Conservation (phyloP, 352 stramenopile species). For the Pythium oligandrum region DNA sequence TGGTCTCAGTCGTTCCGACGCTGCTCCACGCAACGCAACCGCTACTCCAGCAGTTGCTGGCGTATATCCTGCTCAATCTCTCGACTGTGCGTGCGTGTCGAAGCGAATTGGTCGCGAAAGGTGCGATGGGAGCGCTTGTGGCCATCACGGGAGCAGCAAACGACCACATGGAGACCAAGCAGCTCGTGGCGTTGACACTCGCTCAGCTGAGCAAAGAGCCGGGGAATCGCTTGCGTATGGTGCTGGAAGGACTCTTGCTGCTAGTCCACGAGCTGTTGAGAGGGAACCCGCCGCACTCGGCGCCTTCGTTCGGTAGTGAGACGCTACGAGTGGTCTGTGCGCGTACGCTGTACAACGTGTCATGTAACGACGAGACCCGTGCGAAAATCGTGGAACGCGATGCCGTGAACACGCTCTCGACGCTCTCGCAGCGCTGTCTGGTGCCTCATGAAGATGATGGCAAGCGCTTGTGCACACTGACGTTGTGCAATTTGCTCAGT, state of each 20-base stretch:
- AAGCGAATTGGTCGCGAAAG: constrained; percentile 70
- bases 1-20: constrained; percentile 62
- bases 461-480: constrained; percentile 75
- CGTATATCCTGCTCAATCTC: constrained; percentile 72
- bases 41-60: constrained; percentile 52
- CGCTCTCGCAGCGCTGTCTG: constrained; percentile 27
- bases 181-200: constrained; percentile 48
- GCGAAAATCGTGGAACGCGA: constrained; percentile 68
- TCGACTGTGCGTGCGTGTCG: constrained; percentile 52
- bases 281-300: background rate
- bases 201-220: constrained; percentile 74
- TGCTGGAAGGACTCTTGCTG: constrained; percentile 63
- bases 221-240: constrained; percentile 60
- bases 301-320: too few relatives aligned
- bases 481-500: constrained; percentile 72
- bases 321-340: constrained; percentile 41
- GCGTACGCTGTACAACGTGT: constrained; percentile 65
- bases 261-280: constrained; percentile 54
- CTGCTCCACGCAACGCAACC: constrained; percentile 45
- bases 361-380: constrained; percentile 58
- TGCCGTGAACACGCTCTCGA: constrained; percentile 47
- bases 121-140: constrained; percentile 47
- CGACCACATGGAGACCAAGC: constrained; percentile 29
- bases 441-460: constrained; percentile 24
- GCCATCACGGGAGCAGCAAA: constrained; percentile 36